Conservation (phyloP, 768 basidiomycete species). For the Rhizopogon salebrosus region DNA sequence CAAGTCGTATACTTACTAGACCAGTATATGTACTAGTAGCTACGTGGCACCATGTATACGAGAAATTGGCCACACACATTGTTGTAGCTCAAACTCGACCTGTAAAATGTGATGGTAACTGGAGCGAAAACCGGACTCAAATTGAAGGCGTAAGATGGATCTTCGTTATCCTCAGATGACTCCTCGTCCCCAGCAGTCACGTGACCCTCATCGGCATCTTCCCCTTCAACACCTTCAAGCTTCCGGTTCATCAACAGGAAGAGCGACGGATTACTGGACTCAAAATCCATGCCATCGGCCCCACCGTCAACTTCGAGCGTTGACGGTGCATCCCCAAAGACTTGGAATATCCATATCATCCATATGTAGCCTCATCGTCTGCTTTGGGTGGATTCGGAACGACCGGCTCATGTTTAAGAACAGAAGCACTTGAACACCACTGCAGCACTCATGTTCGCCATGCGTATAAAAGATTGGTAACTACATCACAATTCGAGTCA, state of each 20-base stretch:
- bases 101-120: too few relatives aligned
- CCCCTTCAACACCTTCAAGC: slow-evolving; percentile 37
- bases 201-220: slow-evolving; percentile 30
- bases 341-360: slow-evolving; percentile 30
- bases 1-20: too few relatives aligned
- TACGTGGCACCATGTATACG: too few relatives aligned
- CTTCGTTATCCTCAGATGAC: slow-evolving; percentile 41
- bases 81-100: too few relatives aligned
- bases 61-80: too few relatives aligned
- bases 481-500: slow-evolving; percentile 86
- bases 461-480: slow-evolving; percentile 85
- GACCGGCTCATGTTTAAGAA: slow-evolving; percentile 35
- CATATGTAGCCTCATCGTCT: slow-evolving; percentile 21
- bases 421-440: slow-evolving; percentile 54
- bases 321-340: slow-evolving; percentile 23
- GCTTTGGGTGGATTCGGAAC: slow-evolving; percentile 14
- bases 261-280: slow-evolving; percentile 7
- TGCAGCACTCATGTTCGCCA: too few relatives aligned
- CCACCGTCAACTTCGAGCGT: slow-evolving; percentile 16
- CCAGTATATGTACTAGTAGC: too few relatives aligned
- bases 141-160: slow-evolving; percentile 48
- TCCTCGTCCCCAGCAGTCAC: slow-evolving; percentile 26
- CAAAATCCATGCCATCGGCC: slow-evolving; percentile 25
- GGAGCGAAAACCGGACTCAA: too few relatives aligned
- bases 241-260: slow-evolving; percentile 29